Base-by-base conservation (phyloP, 257 asterid species). In the Capsicum chinense region DNA sequence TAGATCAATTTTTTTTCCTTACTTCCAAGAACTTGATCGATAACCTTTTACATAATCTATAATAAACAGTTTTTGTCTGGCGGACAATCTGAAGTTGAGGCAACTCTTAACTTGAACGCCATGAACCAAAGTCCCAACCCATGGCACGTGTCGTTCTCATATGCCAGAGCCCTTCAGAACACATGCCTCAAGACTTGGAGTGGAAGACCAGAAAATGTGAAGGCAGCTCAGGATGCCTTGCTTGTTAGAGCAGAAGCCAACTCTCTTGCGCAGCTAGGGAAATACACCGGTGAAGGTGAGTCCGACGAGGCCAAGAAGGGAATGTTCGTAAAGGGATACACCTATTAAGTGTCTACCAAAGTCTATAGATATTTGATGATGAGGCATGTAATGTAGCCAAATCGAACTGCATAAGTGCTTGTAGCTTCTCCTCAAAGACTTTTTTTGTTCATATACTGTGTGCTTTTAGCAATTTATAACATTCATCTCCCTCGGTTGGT, bases 71-170 rank as follows among this genome's bases (percentile, higher is more conserved):
- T 92, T 69, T 90, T 92, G 90, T 91, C 97, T 6, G 94, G 94
- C 21, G 95, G 97, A 50, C 94, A 93, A 88, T 93, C 95, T 35
- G 94, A 93, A 85, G 94, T 91, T 16, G 97, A 93, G 90, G 97
- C 97, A 0, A 92, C 97, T 11, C 89, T 93, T 56, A 92, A 92
- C 92, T 83, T 93, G 88, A 92, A 91, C 16, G 95, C 97, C 16
- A 92, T 91, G 93, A 92, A 93, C 89, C 95, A 92, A 84, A 68
- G 86, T 8, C 92, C 94, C 52, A 92, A 90, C 91, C 97, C 95
- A n/a, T 91, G 95, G 95, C 93, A 91, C 57, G 97, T 93, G 79
- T 92, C 93, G 1, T 92, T 93, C 88, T 93, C 95, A 6, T 90
- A 91, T 2, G 97, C 94, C 12, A 88, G 94, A 54, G 97, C 97